These are phyloP conservation scores for Didymella segeticola DNA, from an alignment of 2,329 filamentous ascomycete species.

Conservation along the genomic window DNA sequence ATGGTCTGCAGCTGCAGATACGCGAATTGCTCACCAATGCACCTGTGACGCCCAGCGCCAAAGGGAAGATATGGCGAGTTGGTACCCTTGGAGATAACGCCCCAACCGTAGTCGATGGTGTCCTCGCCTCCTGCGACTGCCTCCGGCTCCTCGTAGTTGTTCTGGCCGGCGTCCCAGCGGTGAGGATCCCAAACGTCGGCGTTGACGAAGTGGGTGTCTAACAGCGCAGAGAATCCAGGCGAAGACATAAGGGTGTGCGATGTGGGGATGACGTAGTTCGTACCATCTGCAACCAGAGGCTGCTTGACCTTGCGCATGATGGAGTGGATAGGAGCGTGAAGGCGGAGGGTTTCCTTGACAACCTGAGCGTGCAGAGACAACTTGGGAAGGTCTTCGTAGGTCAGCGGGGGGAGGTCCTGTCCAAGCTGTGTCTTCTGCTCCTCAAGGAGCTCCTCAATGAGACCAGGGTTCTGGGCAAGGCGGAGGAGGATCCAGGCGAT, in stretches of 20 bases:
- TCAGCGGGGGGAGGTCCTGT: slow-evolving; percentile 74
- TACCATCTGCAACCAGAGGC: slow-evolving; percentile 83
- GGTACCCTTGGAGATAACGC: slow-evolving; percentile 88
- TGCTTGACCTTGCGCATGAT: slow-evolving; percentile 92
- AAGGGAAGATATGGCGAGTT: slow-evolving; percentile 92
- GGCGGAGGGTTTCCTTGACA: slow-evolving; percentile 88
- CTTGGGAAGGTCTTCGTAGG: slow-evolving; percentile 78
- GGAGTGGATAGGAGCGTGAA: slow-evolving; percentile 93
- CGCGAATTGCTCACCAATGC: slow-evolving; percentile 96
- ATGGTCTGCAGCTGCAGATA: slow-evolving; percentile 92
- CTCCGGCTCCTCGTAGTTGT: slow-evolving; percentile 50
- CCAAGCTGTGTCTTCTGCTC: slow-evolving; percentile 81
- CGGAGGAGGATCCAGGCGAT: slow-evolving; percentile 85
- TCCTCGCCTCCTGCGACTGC: slow-evolving; percentile 67
- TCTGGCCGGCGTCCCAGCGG: slow-evolving; percentile 75
- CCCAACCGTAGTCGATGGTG: slow-evolving; percentile 93
- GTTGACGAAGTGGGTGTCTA: slow-evolving; percentile 79
- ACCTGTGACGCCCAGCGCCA: slow-evolving; percentile 89
- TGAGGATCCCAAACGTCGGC: slow-evolving; percentile 87
- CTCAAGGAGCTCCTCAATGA: slow-evolving; percentile 80
- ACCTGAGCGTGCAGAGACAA: slow-evolving; percentile 83
- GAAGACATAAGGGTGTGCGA: slow-evolving; percentile 83
- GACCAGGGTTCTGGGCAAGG: slow-evolving; percentile 76
- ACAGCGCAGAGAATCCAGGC: slow-evolving; percentile 79
- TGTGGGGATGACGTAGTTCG: slow-evolving; percentile 81